These are phyloP conservation scores for Lodderomyces oxycetoniae DNA, from an alignment of 1,139 yeast genomes.

Conservation along the genomic window DNA sequence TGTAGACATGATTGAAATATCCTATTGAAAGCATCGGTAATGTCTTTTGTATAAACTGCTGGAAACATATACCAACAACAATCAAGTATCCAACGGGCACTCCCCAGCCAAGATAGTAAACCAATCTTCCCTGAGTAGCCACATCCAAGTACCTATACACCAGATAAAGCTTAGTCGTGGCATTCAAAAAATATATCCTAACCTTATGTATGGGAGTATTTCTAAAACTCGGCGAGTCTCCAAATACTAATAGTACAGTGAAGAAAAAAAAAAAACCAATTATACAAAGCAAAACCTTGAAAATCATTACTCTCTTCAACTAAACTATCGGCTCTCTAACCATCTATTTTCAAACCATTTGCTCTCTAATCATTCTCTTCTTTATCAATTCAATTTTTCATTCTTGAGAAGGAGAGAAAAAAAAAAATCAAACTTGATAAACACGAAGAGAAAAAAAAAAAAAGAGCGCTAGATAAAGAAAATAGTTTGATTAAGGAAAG, in stretches of 20 bases:
- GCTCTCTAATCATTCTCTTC: too few relatives aligned
- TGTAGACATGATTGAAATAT: slow-evolving; percentile 16
- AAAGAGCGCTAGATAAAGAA: too few relatives aligned
- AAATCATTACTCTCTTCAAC: too few relatives aligned
- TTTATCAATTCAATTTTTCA: too few relatives aligned
- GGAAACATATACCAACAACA: slow-evolving; percentile 44
- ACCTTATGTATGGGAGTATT: slow-evolving; percentile 27
- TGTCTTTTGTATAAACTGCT: slow-evolving; percentile 41
- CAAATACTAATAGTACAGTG: slow-evolving; percentile 37
- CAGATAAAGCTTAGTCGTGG: slow-evolving; percentile 3
- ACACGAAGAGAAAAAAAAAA: too few relatives aligned
- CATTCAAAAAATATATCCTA: slow-evolving; percentile 12
- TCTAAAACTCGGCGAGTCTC: slow-evolving; percentile 49
- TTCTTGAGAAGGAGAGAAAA: too few relatives aligned
- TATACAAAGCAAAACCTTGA: slow-evolving; percentile 9
- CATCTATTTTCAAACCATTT: too few relatives aligned
- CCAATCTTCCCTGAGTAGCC: slow-evolving; percentile 16
- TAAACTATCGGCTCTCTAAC: too few relatives aligned
- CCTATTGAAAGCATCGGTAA: slow-evolving; percentile 23
- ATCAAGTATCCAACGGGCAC: slow-evolving; percentile 49
- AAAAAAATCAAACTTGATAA: too few relatives aligned
- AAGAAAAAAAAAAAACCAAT: slow-evolving; percentile 10
- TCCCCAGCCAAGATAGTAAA: slow-evolving; percentile 28
- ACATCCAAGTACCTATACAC: slow-evolving; percentile 11
- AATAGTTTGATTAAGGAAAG: too few relatives aligned